Evolutionary conservation across 2,329 filamentous ascomycete species (phyloP).

Genomic region (Alternaria sp.): DNA sequence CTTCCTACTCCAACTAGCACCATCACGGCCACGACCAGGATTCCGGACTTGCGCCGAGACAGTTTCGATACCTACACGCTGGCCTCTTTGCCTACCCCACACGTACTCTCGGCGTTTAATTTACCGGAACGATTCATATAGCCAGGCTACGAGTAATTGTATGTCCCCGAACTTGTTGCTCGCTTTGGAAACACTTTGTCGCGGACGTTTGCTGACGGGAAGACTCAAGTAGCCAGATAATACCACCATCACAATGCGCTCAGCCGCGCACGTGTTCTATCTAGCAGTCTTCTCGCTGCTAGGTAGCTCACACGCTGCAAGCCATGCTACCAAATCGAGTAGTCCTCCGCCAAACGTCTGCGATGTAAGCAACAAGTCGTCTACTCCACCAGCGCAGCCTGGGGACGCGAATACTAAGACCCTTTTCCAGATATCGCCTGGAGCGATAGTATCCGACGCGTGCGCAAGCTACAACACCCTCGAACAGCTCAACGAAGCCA

Average conservation of each 20-base stretch:
- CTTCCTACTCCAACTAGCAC: slow-evolving; percentile 22
- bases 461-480: slow-evolving; percentile 93
- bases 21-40: slow-evolving; percentile 33
- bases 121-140: slow-evolving; percentile 35
- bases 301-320: slow-evolving; percentile 56
- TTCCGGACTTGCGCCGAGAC: slow-evolving; percentile 24
- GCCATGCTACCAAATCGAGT: slow-evolving; percentile 46
- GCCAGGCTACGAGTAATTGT: slow-evolving; percentile 20
- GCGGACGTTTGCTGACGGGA: slow-evolving; percentile 49
- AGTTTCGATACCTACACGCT: slow-evolving; percentile 44
- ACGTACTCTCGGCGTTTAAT: slow-evolving; percentile 30
- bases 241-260: slow-evolving; percentile 55
- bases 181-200: slow-evolving; percentile 27
- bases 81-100: slow-evolving; percentile 48
- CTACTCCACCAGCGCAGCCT: slow-evolving; percentile 25
- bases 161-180: slow-evolving; percentile 24
- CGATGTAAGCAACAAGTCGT: slow-evolving; percentile 59
- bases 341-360: slow-evolving; percentile 59
- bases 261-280: slow-evolving; percentile 65
- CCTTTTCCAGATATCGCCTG: slow-evolving; percentile 77
- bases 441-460: slow-evolving; percentile 88
- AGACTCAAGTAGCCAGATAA: slow-evolving; percentile 26
- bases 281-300: slow-evolving; percentile 69
- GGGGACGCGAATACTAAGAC: slow-evolving; percentile 46
- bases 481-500: slow-evolving; percentile 79